Evolutionary conservation across 2,329 filamentous ascomycete genomes (phyloP), one percentile per base, ranked within the genome.

Genomic region (Kalaharituber pfeilii): DNA sequence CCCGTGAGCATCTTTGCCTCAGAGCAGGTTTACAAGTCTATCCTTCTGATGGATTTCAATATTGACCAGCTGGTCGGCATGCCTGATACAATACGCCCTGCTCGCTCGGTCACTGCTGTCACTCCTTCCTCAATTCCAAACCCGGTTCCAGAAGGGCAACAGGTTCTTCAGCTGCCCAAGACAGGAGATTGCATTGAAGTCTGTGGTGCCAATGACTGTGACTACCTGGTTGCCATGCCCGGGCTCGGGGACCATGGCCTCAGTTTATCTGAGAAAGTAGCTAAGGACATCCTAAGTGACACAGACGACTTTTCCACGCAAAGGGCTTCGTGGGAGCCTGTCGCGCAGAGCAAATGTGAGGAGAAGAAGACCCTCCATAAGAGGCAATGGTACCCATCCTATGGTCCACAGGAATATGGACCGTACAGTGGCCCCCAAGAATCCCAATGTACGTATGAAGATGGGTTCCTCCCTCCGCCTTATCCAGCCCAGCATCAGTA

Each of bases 301-400:
- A 13, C 24, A 22, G 47, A 50, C 15, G 27, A 50, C 22, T 50
- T 28, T 28, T 27, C 47, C 11, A 6, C n/a, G 9, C 47, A 50
- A 50, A 50, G 15, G 5, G 27, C n/a, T 28, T 9, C 25, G 15
- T 50, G 47, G 47, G 25, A 22, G 26, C 47, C 26, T 2, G 47
- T 15, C 28, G 25, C 25, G 11, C 13, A 30, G 24, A 28, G 26
- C 24, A 50, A 30, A 6, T 28, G 27, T 5, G 42, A 47, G 42
- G 42, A 47, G 42, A 24, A 47, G 24, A 47, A 47, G 20, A 47
- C 11, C 8, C 15, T 50, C 8, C 22, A 22, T 28, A 45, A 29
- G 33, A 45, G 39, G 39, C 33, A 49, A 30, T 52, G 50, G 50
- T 25, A 42, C 15, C 25, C 42, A 49, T n/a, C n/a, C n/a, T n/a